phyloP scores from a whole-genome alignment of 108 stramenopile species.

The Thalassiosira profunda region DNA sequence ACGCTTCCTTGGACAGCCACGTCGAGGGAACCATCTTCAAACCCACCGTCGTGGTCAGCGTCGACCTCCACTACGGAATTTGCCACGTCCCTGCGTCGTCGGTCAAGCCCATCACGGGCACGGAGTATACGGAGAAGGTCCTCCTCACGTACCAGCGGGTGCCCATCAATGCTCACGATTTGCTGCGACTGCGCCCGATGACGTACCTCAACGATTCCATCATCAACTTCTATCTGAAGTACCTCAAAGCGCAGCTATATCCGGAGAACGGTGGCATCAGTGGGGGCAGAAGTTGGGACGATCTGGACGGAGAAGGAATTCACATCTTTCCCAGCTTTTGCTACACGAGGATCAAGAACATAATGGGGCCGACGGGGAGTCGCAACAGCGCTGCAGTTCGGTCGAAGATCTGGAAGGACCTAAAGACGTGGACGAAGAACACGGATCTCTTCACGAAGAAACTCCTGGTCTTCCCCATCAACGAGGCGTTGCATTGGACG shows the following conservation, averaged over 20 bases:
- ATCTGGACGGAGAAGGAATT: slow-evolving; percentile 31
- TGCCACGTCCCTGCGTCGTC: slow-evolving; percentile 30
- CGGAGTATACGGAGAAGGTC: slow-evolving; percentile 16
- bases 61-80: slow-evolving; percentile 29
- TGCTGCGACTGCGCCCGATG: slow-evolving; percentile 39
- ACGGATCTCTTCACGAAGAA: slow-evolving; percentile 60
- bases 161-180: slow-evolving; percentile 29
- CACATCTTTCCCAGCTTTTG: slow-evolving; percentile 33
- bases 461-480: slow-evolving; percentile 61
- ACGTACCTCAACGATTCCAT: slow-evolving; percentile 50
- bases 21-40: slow-evolving; percentile 19
- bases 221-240: slow-evolving; percentile 49
- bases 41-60: slow-evolving; percentile 23
- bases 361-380: slow-evolving; percentile 9
- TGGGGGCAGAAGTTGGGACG: slow-evolving; percentile 20
- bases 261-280: not conserved
- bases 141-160: slow-evolving; percentile 25
- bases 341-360: slow-evolving; percentile 32
- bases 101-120: slow-evolving; percentile 22
- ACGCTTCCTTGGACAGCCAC: not conserved
- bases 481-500: slow-evolving; percentile 65
- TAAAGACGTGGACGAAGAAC: slow-evolving; percentile 61
- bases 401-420: slow-evolving; percentile 16
- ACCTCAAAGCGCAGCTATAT: slow-evolving; percentile 2
- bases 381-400: slow-evolving; percentile 27